Base-by-base conservation (phyloP, 495 filamentous ascomycete species). In the Friedmanniomyces simplex region DNA sequence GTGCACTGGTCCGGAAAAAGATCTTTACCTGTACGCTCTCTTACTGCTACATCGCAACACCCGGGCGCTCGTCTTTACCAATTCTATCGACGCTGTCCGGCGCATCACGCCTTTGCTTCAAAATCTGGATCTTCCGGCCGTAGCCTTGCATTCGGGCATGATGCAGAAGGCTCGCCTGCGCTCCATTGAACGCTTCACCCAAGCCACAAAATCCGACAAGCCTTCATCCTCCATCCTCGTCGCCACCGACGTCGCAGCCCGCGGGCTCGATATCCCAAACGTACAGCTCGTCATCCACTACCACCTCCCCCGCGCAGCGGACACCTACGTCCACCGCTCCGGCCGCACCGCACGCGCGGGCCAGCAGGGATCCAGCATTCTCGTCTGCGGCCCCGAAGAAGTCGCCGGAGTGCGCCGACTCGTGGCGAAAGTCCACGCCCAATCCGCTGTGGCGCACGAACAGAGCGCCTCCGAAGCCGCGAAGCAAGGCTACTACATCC, bases 221-320 rank as follows among this genome's bases (percentile, higher is more conserved):
- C 22, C 61, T 7, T 24, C 45, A 1, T 74, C 79, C 52, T 82
- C 85, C 2, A 87, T 96, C 52, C 80, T 98, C 1, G 79, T 98
- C 12, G 91, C 94, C 1, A 97, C 93, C 1, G 93, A 98, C 67
- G 91, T 97, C 43, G 94, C 93, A 0, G 91, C 94, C n/a, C 83
- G 93, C 58, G 93, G 93, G 66, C 82, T 98, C 50, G 93, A 98
- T 72, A 96, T 98, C 67, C 85, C 86, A 48, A 81, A 80, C 28
- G 88, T 97, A 43, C 82, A 95, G 52, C 77, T 91, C 24, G 82
- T 98, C 26, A 69, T 98, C 22, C 93, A 98, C 68, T 98, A 98
- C 72, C 94, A 97, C 71, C 83, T 95, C 11, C 93, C 93, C 7
- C 86, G 90, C 51, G 74, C 89, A 14, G 93, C 93, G 24, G 93